phyloP scores from a whole-genome alignment of 2,329 filamentous ascomycete genomes.

The Aspergillus flavus region DNA sequence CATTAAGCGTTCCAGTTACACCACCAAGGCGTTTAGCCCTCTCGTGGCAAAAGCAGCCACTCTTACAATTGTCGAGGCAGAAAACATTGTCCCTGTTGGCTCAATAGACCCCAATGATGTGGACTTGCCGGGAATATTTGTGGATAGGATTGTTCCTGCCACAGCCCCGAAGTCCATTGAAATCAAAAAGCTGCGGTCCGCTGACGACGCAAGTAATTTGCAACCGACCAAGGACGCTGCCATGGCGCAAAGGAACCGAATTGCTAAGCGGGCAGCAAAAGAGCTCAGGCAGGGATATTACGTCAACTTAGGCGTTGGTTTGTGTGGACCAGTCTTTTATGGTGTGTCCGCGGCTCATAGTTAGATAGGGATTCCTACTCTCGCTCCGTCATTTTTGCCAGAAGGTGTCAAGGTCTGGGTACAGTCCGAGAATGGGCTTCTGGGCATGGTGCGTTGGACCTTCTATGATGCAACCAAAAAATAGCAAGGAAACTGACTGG shows the following conservation, averaged over 20 bases:
- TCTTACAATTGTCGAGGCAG: constrained; percentile 79
- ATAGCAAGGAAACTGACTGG: constrained; percentile 3
- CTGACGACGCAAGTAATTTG: constrained; percentile 38
- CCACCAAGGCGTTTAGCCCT: constrained; percentile 73
- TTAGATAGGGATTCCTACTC: constrained; percentile 71
- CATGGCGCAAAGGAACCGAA: constrained; percentile 55
- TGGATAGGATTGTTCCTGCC: constrained; percentile 77
- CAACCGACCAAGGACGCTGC: constrained; percentile 37
- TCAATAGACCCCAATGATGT: constrained; percentile 73
- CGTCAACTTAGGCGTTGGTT: constrained; percentile 39
- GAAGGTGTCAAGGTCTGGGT: constrained; percentile 73
- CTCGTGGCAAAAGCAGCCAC: constrained; percentile 81
- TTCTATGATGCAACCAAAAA: background rate
- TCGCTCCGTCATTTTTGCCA: constrained; percentile 77
- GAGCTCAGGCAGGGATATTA: constrained; percentile 67
- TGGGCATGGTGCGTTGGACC: constrained; percentile 62
- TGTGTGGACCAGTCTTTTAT: constrained; percentile 7
- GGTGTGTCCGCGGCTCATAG: constrained; percentile 1
- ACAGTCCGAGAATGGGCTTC: constrained; percentile 82
- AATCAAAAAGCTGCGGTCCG: constrained; percentile 61
- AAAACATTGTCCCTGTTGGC: constrained; percentile 77
- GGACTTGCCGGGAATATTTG: constrained; percentile 79
- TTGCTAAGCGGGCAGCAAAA: constrained; percentile 75
- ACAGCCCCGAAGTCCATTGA: constrained; percentile 74
- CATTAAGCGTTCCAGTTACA: constrained; percentile 51